Evolutionary conservation across 2,329 filamentous ascomycete genomes (phyloP).

Genomic region (Biscogniauxia sp.): DNA sequence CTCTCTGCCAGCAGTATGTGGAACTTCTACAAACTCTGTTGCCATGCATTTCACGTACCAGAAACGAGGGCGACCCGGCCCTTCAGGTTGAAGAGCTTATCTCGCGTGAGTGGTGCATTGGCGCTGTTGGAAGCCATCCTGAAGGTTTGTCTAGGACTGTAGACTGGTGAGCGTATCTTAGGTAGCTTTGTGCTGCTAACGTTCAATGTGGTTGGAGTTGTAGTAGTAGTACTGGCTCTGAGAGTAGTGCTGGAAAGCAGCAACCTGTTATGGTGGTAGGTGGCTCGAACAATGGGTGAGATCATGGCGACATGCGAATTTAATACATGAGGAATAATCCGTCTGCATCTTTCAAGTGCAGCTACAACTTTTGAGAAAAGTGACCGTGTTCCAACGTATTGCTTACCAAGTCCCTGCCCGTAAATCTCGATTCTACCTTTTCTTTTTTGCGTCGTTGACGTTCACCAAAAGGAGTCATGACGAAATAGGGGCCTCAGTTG

Average conservation of each 20-base stretch:
- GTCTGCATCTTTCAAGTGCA: slow-evolving; percentile 12
- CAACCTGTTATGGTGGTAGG: slow-evolving; percentile 17
- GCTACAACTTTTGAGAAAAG: neutral
- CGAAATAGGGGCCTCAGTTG: slow-evolving; percentile 13
- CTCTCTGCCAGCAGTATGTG: neutral
- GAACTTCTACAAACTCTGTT: neutral
- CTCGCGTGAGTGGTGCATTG: slow-evolving; percentile 33
- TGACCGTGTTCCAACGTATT: neutral
- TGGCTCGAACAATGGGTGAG: slow-evolving; percentile 14
- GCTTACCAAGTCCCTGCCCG: too few relatives aligned
- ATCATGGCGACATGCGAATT: slow-evolving; percentile 25
- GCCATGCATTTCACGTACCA: slow-evolving; percentile 27
- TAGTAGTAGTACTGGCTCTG: slow-evolving; percentile 4
- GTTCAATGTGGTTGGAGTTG: slow-evolving; percentile 2
- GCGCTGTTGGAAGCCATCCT: slow-evolving; percentile 28
- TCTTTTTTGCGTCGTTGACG: neutral
- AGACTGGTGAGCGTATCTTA: neutral
- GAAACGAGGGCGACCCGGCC: slow-evolving; percentile 46
- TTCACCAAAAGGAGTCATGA: slow-evolving; percentile 14
- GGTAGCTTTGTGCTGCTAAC: neutral
- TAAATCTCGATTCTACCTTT: slow-evolving; percentile 2
- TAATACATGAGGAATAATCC: slow-evolving; percentile 7
- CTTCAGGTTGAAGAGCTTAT: slow-evolving; percentile 41
- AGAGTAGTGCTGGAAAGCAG: slow-evolving; percentile 8
- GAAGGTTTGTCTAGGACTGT: slow-evolving; percentile 5